A percentile compares a stretch with the other conserved stretches of the same genome.
Conservation (phyloP, 495 filamentous ascomycete genomes). For the Cudoniella acicularis region DNA sequence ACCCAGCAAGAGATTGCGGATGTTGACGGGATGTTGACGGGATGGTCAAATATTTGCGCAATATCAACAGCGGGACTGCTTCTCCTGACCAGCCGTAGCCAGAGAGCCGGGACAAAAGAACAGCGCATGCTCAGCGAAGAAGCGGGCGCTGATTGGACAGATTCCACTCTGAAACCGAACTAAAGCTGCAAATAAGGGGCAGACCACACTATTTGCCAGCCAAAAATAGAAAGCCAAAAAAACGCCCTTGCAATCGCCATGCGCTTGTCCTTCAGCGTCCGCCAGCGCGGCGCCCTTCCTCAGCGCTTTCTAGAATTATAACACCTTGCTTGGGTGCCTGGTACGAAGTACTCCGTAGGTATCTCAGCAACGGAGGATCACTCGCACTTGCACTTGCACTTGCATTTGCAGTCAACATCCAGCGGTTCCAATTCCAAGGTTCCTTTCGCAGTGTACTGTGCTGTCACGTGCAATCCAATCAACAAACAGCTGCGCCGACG, state of each 20-base stretch:
- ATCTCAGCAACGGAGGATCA: not conserved
- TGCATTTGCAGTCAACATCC: no score
- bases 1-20: no score
- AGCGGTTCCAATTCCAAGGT: no score
- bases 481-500: not conserved
- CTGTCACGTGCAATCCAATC: not conserved
- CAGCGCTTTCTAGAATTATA: not conserved
- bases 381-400: no score
- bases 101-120: not conserved
- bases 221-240: not conserved
- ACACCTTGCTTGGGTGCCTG: not conserved
- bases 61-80: not conserved
- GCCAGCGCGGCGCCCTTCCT: no score
- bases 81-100: not conserved
- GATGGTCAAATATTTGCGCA: no score
- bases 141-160: not conserved
- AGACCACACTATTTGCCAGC: not conserved
- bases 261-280: not conserved
- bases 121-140: not conserved
- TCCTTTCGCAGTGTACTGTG: no score
- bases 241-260: not conserved
- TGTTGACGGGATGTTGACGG: no score
- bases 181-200: not conserved
- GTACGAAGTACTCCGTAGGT: no score
- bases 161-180: not conserved